Base-by-base conservation (phyloP, 192 early-diverging fungal genomes). In the Backusella morwellensis region DNA sequence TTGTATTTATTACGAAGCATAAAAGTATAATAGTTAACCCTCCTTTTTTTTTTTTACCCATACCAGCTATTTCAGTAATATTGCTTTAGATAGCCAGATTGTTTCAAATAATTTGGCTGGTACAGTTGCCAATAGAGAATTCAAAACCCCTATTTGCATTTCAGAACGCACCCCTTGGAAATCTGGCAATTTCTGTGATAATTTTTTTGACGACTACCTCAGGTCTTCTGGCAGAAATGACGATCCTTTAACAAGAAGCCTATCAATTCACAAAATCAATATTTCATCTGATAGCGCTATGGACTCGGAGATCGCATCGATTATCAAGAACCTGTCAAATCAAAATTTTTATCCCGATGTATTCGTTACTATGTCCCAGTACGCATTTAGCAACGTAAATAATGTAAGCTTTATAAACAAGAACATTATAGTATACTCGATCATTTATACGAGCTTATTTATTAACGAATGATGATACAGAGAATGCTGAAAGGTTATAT, bases 401-500 rank as follows among this genome's bases (percentile, higher is more conserved):
- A 38, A 21, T 56, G 71, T 74, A 68, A 35, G 70, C 14, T 6
- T 26, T 72, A 72, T 19, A 76, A 47, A 68, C 2, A 75, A 19
- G 1, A 0, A 29, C 12, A 0, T 63, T 3, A 3, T 4, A 9
- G 1, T 56, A 63, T 26, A 14, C 6, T 14, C 2, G 19, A 50
- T 50, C 6, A 50, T 50, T 50, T 50, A 63, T 63, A 3, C 2
- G 1, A 2, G 26, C 56, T 4, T 63, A 26, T 56, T 56, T 63
- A 63, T 29, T 63, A 29, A 7, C 29, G 11, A 26, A 63, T 63
- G 9, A 63, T 29, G 2, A 19, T 72, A 21, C 32, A 77, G 76
- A 47, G 70, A 32, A 72, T 72, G 14, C 23, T 72, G 35, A 77
- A 77, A 59, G 76, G 76, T 15, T 74, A 78, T 38, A n/a, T 78